These are phyloP conservation scores for Pichia cabralensis DNA, from an alignment of 805 yeast genomes.

Conservation along the genomic window DNA sequence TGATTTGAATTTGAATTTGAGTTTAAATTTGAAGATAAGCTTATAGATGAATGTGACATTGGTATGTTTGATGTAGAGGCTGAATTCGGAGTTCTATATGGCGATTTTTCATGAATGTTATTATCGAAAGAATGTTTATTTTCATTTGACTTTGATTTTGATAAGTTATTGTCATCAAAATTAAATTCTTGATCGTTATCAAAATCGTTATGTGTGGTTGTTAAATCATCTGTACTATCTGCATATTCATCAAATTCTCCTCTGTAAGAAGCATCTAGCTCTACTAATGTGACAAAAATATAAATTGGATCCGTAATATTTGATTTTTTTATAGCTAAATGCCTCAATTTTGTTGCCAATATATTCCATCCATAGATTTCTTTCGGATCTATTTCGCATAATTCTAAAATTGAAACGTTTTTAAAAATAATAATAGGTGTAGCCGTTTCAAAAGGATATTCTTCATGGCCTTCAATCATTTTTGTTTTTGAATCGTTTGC, in stretches of 20 bases:
- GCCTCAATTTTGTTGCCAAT: conserved; percentile 43
- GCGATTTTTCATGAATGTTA: no score
- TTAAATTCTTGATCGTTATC: background rate
- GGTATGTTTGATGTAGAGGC: conserved; percentile 13
- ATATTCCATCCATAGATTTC: conserved; percentile 59
- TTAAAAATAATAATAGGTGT: conserved; percentile 56
- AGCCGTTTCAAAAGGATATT: conserved; percentile 61
- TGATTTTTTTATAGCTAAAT: conserved; percentile 42
- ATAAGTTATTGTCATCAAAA: conserved; percentile 1
- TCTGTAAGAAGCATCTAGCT: conserved; percentile 35
- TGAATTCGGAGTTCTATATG: conserved; percentile 11
- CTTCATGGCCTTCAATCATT: conserved; percentile 53
- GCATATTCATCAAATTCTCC: conserved; percentile 15
- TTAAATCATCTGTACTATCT: conserved; percentile 6
- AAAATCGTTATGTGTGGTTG: background rate
- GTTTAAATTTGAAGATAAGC: conserved; percentile 6
- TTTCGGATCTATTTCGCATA: conserved; percentile 51
- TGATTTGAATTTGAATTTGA: no score
- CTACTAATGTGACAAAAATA: conserved; percentile 39
- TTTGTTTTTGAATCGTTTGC: conserved; percentile 51
- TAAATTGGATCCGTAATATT: conserved; percentile 44
- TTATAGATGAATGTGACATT: conserved; percentile 11
- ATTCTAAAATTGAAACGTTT: conserved; percentile 51
- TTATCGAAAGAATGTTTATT: background rate
- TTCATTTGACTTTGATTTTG: conserved; percentile 1